Evolutionary conservation across 2,329 filamentous ascomycete genomes (phyloP).

Genomic region (Fusarium sp.): DNA sequence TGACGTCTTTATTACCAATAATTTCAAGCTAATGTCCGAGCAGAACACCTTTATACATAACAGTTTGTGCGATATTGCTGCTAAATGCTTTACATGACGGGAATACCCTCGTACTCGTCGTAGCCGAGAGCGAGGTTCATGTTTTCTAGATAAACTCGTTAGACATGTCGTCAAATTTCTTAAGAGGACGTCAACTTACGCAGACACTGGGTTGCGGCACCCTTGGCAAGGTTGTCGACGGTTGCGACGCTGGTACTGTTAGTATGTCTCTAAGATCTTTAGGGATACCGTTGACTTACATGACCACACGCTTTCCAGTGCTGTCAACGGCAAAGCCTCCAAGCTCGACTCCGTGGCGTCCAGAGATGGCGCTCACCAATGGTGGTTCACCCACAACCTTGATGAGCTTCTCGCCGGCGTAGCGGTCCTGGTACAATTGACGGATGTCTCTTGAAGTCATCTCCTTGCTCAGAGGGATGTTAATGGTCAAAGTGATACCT

Average conservation of each 20-base stretch:
- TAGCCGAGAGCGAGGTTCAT: slow-evolving; percentile 95
- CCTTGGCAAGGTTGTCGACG: slow-evolving; percentile 19
- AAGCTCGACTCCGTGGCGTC: slow-evolving; percentile 91
- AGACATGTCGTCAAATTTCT: neutral
- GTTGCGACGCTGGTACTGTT: slow-evolving; percentile 14
- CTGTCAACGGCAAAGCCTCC: slow-evolving; percentile 93
- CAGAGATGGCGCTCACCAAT: slow-evolving; percentile 58
- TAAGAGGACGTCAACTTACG: neutral
- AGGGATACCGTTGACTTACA: slow-evolving; percentile 52
- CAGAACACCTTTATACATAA: neutral
- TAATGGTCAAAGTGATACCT: slow-evolving; percentile 92
- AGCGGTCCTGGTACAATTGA: slow-evolving; percentile 94
- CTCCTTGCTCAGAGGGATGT: slow-evolving; percentile 83
- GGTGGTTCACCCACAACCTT: slow-evolving; percentile 84
- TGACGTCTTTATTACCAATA: neutral
- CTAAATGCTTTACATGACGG: slow-evolving; percentile 47
- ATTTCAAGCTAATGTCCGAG: neutral
- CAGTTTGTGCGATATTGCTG: neutral
- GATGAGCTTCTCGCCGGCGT: slow-evolving; percentile 94
- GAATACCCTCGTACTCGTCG: slow-evolving; percentile 89
- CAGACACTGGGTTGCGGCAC: slow-evolving; percentile 19
- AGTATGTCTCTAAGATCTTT: slow-evolving; percentile 6
- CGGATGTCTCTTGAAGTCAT: slow-evolving; percentile 94
- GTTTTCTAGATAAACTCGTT: slow-evolving; percentile 70
- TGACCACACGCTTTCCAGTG: slow-evolving; percentile 89